Percentiles rank a stretch among this genome's conserved stretches.
These are phyloP conservation scores for Entophlyctis luteolus DNA, from an alignment of 192 early-diverging fungal genomes.

Conservation along the genomic window DNA sequence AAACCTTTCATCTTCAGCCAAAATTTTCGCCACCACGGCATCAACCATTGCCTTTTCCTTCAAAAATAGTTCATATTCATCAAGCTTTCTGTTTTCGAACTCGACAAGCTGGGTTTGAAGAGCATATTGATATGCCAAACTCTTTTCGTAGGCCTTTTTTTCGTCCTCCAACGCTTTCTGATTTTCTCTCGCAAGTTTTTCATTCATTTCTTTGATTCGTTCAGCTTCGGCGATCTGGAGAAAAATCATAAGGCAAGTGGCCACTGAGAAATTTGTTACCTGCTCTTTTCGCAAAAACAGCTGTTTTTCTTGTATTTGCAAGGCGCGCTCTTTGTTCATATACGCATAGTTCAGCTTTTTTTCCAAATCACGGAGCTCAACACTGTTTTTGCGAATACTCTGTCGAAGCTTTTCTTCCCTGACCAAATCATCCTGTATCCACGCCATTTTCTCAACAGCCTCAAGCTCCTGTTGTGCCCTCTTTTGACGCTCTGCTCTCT, in stretches of 20 bases:
- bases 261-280: neutral
- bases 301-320: slow-evolving; percentile 53
- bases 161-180: slow-evolving; percentile 42
- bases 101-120: slow-evolving; percentile 52
- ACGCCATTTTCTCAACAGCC: slow-evolving; percentile 36
- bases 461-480: slow-evolving; percentile 32
- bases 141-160: slow-evolving; percentile 38
- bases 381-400: slow-evolving; percentile 49
- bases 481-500: slow-evolving; percentile 22
- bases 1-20: slow-evolving; percentile 32
- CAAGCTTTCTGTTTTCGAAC: slow-evolving; percentile 38
- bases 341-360: slow-evolving; percentile 61
- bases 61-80: slow-evolving; percentile 53
- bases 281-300: slow-evolving; percentile 30
- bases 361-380: slow-evolving; percentile 55
- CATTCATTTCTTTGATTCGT: slow-evolving; percentile 39
- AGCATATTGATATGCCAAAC: slow-evolving; percentile 40
- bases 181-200: slow-evolving; percentile 29
- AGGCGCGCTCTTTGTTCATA: slow-evolving; percentile 56
- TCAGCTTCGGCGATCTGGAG: slow-evolving; percentile 22
- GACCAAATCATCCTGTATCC: slow-evolving; percentile 23
- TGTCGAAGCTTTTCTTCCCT: slow-evolving; percentile 50
- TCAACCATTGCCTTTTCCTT: slow-evolving; percentile 61
- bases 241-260: neutral
- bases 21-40: slow-evolving; percentile 48